Base-by-base conservation (phyloP, 345 rosid species). In the Camelina neglecta region DNA sequence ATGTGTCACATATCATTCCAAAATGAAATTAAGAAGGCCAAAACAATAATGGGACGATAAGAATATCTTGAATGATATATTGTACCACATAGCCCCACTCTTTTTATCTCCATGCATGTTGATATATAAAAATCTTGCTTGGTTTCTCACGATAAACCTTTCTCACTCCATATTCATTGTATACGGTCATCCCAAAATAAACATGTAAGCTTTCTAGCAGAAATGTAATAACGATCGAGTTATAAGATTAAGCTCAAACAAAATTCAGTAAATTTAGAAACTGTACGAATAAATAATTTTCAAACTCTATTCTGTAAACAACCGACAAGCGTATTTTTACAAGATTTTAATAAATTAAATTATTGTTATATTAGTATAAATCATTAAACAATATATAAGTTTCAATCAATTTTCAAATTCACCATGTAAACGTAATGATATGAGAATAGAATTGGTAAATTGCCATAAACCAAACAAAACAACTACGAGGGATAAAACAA, bases 1-100 rank as follows among this genome's bases (percentile, higher is more conserved):
- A 59, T 67, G 44, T 67, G 79, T 75, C 73, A 59, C 68, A 75
- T 49, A 36, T 49, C 45, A 49, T 75, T 75, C 60, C 67, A 67
- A 58, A 56, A 57, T 2, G 3, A 74, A 36, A 24, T 59, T 42
- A 59, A 38, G 39, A 58, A 67, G 53, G 53, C 38, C 61, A 74
- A 41, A 75, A 67, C 51, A 75, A 67, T 60, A 75, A 60, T 60
- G n/a, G 39, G 74, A 60, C 62, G 74, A 60, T 67, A 50, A 38
- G 62, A 60, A 65, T 35, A 57, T 56, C 38, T 26, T 42, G 38
- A 20, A 41, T 54, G 56, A 41, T 5, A 31, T 55, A 16, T 65
- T 73, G 12, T 44, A 31, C 48, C 18, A 55, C 18, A 73, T 63
- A 50, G 50, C 24, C 39, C 58, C 56, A 38, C 58, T 42, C 38